Evolutionary conservation across 1,139 yeast genomes (phyloP).

Genomic region (Hanseniaspora gamundiae): DNA sequence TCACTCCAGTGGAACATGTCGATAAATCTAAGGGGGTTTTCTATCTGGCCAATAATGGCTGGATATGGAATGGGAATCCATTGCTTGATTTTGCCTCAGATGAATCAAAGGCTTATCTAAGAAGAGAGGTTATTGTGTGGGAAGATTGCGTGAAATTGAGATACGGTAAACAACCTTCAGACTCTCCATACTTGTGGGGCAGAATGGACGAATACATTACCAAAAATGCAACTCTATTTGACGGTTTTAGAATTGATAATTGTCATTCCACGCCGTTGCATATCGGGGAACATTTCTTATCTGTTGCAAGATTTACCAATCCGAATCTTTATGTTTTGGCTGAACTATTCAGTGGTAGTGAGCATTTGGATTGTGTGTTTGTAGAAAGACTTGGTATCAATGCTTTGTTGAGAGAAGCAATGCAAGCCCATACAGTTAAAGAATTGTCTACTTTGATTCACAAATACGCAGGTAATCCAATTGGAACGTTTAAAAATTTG

Average conservation of each 20-base stretch:
- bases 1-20: conserved; percentile 49
- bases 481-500: conserved; percentile 75
- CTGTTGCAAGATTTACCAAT: conserved; percentile 73
- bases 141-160: conserved; percentile 92
- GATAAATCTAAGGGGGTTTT: conserved; percentile 39
- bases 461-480: conserved; percentile 88
- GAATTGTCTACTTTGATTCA: conserved; percentile 83
- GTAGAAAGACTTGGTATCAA: conserved; percentile 86
- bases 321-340: conserved; percentile 90
- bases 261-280: conserved; percentile 94
- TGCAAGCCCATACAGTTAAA: conserved; percentile 87
- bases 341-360: conserved; percentile 87
- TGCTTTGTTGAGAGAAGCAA: conserved; percentile 85
- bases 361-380: conserved; percentile 76
- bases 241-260: conserved; percentile 88
- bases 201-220: conserved; percentile 73
- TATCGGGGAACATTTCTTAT: conserved; percentile 82
- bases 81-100: conserved; percentile 83
- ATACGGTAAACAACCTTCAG: conserved; percentile 64
- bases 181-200: conserved; percentile 83
- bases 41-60: conserved; percentile 88
- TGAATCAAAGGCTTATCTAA: conserved; percentile 64
- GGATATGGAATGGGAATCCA: conserved; percentile 98
- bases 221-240: conserved; percentile 62
- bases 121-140: conserved; percentile 95